These are phyloP conservation scores for Calonectria hawksworthii DNA, from an alignment of 2,329 filamentous ascomycete genomes.

Conservation along the genomic window DNA sequence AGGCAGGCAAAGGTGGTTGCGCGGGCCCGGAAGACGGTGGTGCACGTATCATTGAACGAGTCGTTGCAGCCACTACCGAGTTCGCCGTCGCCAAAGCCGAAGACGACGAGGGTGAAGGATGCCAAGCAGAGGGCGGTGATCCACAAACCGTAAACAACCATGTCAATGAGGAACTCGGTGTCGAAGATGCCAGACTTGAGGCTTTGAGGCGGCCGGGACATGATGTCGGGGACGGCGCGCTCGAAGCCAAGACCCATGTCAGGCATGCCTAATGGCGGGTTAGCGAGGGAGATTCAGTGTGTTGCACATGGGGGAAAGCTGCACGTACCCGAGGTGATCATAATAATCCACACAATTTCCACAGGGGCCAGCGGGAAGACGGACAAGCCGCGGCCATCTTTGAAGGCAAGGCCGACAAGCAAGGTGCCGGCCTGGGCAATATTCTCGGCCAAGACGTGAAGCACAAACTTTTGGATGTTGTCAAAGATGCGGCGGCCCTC, in stretches of 20 bases:
- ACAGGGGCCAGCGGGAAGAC: constrained; percentile 81
- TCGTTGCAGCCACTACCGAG: constrained; percentile 74
- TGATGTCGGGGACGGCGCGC: constrained; percentile 76
- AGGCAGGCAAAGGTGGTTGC: constrained; percentile 81
- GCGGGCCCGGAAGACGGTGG: constrained; percentile 76
- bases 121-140: constrained; percentile 72
- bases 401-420: constrained; percentile 78
- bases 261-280: constrained; percentile 62
- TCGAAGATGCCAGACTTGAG: constrained; percentile 73
- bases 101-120: constrained; percentile 67
- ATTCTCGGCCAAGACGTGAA: constrained; percentile 77
- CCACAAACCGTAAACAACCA: constrained; percentile 77
- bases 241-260: constrained; percentile 84
- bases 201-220: constrained; percentile 77
- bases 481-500: constrained; percentile 80
- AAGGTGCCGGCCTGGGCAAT: constrained; percentile 78
- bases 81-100: constrained; percentile 63
- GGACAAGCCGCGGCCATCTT: constrained; percentile 72
- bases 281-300: background rate
- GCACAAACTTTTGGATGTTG: constrained; percentile 81
- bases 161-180: constrained; percentile 74
- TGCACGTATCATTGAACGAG: constrained; percentile 64
- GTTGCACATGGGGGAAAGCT: background rate
- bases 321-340: constrained; percentile 79
- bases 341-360: constrained; percentile 84